Evolutionary conservation across 2,329 filamentous ascomycete species (phyloP).

Genomic region (Paecilomyces sp.): DNA sequence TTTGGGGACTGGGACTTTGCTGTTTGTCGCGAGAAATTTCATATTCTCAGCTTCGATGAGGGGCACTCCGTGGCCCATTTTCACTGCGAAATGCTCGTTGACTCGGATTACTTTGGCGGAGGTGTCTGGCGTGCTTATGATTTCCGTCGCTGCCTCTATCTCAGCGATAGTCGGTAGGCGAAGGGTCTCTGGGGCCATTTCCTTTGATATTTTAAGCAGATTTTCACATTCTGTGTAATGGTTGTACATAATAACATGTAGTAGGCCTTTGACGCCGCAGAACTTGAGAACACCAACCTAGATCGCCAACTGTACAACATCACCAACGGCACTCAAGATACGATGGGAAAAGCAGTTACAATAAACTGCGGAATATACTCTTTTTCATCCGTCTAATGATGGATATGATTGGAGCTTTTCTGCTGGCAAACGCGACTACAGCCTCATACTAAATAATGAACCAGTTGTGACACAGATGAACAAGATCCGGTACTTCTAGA

Average conservation of each 20-base stretch:
- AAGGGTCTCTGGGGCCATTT: background rate
- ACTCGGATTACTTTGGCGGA: conserved; percentile 12
- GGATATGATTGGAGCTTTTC: too few relatives aligned
- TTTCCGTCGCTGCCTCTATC: conserved; percentile 11
- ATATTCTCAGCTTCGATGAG: conserved; percentile 14
- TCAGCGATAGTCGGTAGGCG: conserved; percentile 10
- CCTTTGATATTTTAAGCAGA: background rate
- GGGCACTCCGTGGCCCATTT: conserved; percentile 8
- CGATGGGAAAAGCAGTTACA: background rate
- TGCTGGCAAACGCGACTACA: background rate
- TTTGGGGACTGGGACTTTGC: conserved; percentile 10
- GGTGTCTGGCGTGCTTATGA: conserved; percentile 8
- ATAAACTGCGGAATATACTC: background rate
- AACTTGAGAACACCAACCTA: background rate
- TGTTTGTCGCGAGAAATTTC: conserved; percentile 11
- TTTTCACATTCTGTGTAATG: too few relatives aligned
- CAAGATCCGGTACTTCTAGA: too few relatives aligned
- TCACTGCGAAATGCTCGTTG: conserved; percentile 12
- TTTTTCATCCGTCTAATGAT: background rate
- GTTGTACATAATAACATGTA: too few relatives aligned
- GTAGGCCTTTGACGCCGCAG: background rate
- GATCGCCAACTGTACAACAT: background rate
- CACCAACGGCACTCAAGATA: background rate
- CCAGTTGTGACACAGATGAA: too few relatives aligned
- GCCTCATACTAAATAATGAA: too few relatives aligned